phyloP scores from a whole-genome alignment of 192 early-diverging fungal species.

The Coemansia sp. region DNA sequence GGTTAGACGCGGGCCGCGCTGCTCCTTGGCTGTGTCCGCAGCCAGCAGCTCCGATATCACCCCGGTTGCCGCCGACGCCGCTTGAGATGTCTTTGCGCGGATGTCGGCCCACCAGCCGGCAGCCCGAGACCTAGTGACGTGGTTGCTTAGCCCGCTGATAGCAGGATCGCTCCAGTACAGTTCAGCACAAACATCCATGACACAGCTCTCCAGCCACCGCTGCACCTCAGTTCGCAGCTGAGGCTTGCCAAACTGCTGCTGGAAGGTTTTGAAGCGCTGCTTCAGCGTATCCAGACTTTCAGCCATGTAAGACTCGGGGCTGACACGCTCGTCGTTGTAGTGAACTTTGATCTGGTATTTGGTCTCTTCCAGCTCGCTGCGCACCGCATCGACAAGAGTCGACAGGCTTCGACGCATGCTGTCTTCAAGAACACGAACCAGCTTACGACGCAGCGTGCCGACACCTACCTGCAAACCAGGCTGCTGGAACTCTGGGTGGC shows the following conservation, averaged over 20 bases:
- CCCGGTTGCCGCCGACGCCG: conserved; percentile 22
- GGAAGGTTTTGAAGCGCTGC: conserved; percentile 93
- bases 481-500: conserved; percentile 57
- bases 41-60: conserved; percentile 45
- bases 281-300: conserved; percentile 93
- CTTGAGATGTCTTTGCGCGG: conserved; percentile 25
- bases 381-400: conserved; percentile 88
- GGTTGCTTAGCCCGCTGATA: conserved; percentile 66
- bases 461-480: conserved; percentile 76
- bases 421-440: conserved; percentile 89
- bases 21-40: conserved; percentile 47
- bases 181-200: conserved; percentile 88
- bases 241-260: conserved; percentile 87
- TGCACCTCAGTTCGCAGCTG: conserved; percentile 91
- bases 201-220: conserved; percentile 84
- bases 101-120: conserved; percentile 49
- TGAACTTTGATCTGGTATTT: conserved; percentile 98
- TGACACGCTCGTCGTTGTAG: conserved; percentile 94
- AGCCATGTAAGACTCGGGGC: conserved; percentile 93
- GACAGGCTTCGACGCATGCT: conserved; percentile 85
- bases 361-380: conserved; percentile 90
- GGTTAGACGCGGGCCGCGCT: conserved; percentile 33
- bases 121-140: conserved; percentile 52
- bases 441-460: conserved; percentile 75
- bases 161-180: conserved; percentile 87